Percentiles rank a stretch among this genome's conserved stretches.
Conservation (phyloP, 2,329 filamentous ascomycete species). For the Claviceps cyperi region DNA sequence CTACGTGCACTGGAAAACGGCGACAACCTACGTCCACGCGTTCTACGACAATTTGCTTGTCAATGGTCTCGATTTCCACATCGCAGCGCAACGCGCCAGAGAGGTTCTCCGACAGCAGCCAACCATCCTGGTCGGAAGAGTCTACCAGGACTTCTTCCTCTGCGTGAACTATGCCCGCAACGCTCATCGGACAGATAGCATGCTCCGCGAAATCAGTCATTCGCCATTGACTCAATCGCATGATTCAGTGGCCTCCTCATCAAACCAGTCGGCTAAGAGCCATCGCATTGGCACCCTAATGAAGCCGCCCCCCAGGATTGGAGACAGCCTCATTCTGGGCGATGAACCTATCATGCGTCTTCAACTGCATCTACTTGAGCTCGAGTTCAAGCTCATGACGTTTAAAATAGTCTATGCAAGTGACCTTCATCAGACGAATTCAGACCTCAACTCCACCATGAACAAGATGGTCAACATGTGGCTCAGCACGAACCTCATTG, state of each 20-base stretch:
- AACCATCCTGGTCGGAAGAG: constrained; percentile 9
- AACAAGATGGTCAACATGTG: constrained; percentile 15
- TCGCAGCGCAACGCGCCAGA: constrained; percentile 15
- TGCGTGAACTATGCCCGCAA: constrained; percentile 17
- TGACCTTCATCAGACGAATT: constrained; percentile 10
- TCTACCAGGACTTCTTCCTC: constrained; percentile 16
- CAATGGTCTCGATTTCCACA: constrained; percentile 14
- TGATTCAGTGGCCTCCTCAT: constrained; percentile 11
- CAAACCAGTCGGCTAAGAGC: constrained; percentile 11
- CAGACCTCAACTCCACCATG: constrained; percentile 11
- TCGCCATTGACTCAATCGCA: constrained; percentile 11
- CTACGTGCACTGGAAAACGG: constrained; percentile 16
- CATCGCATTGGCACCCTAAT: constrained; percentile 9
- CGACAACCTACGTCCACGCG: constrained; percentile 13
- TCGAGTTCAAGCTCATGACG: constrained; percentile 17
- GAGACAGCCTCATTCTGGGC: constrained; percentile 9
- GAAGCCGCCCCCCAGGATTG: constrained; percentile 11
- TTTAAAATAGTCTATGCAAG: constrained; percentile 16
- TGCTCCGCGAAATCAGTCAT: constrained; percentile 10
- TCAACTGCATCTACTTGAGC: constrained; percentile 14
- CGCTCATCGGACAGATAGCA: constrained; percentile 7
- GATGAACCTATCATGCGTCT: constrained; percentile 15
- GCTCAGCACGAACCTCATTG: constrained; percentile 15
- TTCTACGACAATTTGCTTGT: constrained; percentile 15
- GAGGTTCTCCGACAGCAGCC: constrained; percentile 13